Percentiles rank a stretch among this genome's conserved stretches.
These are phyloP conservation scores for Fusarium coffeatum DNA, from an alignment of 2,329 filamentous ascomycete genomes.

Conservation along the genomic window DNA sequence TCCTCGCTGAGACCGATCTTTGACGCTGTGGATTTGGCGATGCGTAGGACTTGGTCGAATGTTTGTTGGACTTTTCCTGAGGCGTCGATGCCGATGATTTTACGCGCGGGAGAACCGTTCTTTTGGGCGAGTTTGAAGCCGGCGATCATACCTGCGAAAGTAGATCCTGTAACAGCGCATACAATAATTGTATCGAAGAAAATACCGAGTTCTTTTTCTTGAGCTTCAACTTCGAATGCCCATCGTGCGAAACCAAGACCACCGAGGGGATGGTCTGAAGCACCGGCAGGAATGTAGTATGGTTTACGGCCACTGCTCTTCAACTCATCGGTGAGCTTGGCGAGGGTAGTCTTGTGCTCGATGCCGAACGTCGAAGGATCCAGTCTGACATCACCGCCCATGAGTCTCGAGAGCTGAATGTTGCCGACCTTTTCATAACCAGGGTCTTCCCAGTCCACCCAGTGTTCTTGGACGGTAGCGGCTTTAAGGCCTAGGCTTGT, in stretches of 20 bases:
- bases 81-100: conserved; percentile 73
- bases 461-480: conserved; percentile 71
- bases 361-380: conserved; percentile 73
- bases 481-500: conserved; percentile 67
- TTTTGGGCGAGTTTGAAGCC: conserved; percentile 74
- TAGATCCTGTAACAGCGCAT: conserved; percentile 77
- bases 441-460: conserved; percentile 71
- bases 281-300: conserved; percentile 79
- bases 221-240: conserved; percentile 74
- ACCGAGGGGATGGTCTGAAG: conserved; percentile 76
- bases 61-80: conserved; percentile 63
- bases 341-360: conserved; percentile 72
- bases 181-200: conserved; percentile 77
- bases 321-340: conserved; percentile 65
- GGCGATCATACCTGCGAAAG: conserved; percentile 77
- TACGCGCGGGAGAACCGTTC: conserved; percentile 58
- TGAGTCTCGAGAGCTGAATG: conserved; percentile 75
- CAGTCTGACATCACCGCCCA: conserved; percentile 72
- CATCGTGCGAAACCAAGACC: conserved; percentile 77
- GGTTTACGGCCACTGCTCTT: conserved; percentile 66
- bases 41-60: conserved; percentile 72
- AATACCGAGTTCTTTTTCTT: conserved; percentile 70
- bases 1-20: conserved; percentile 70
- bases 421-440: conserved; percentile 75
- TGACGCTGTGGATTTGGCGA: conserved; percentile 71